Evolutionary conservation across 1,284 basidiomycete genomes (phyloP).

Genomic region (Ustilago bromivora): DNA sequence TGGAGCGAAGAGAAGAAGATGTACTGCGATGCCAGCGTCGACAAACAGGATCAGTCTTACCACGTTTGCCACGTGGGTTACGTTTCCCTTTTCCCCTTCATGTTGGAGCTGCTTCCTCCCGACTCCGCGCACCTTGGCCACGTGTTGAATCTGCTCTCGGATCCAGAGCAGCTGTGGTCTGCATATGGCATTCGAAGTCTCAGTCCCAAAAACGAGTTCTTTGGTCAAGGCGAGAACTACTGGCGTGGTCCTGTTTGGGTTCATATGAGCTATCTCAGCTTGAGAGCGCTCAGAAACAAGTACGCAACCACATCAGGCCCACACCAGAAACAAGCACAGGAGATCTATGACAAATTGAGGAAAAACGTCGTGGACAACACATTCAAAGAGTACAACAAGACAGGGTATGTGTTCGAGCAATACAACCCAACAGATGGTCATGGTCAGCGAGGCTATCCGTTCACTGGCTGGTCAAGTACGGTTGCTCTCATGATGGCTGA

Average conservation of each 20-base stretch:
- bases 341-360: constrained; percentile 83
- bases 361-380: constrained; percentile 87
- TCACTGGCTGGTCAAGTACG: constrained; percentile 66
- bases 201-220: constrained; percentile 84
- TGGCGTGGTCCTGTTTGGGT: constrained; percentile 97
- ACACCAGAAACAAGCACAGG: constrained; percentile 78
- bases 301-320: constrained; percentile 85
- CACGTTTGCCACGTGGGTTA: constrained; percentile 92
- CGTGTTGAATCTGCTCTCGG: constrained; percentile 82
- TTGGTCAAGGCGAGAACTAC: constrained; percentile 91
- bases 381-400: constrained; percentile 88
- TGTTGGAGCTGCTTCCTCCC: constrained; percentile 77
- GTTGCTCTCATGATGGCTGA: constrained; percentile 68
- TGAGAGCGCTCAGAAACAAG: constrained; percentile 82
- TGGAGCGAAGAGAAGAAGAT: constrained; percentile 89
- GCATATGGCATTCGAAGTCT: constrained; percentile 87
- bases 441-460: constrained; percentile 78
- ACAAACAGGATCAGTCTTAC: constrained; percentile 87
- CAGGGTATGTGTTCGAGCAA: constrained; percentile 96
- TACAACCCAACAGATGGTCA: constrained; percentile 86
- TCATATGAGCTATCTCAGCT: constrained; percentile 91
- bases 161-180: constrained; percentile 89
- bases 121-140: constrained; percentile 82
- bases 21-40: constrained; percentile 90
- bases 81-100: constrained; percentile 90